A percentile compares a stretch with the other conserved stretches of the same genome.
These are phyloP conservation scores for Monilinia fructicola DNA, from an alignment of 2,329 filamentous ascomycete species.

Conservation along the genomic window DNA sequence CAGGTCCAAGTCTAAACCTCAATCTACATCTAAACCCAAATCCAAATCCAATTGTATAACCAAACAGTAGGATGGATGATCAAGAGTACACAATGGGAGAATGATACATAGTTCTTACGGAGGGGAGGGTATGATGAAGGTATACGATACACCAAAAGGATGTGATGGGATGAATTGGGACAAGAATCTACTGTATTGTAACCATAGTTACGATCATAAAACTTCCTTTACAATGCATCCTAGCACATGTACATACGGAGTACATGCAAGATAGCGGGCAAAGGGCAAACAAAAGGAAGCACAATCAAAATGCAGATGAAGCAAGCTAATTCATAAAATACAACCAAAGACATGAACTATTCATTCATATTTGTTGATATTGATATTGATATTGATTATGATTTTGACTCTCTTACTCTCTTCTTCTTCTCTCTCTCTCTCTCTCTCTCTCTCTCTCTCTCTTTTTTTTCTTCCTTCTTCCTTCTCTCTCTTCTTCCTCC, in stretches of 20 bases:
- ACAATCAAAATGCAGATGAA: neutral
- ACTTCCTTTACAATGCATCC: too few relatives aligned
- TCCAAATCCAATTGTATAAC: neutral
- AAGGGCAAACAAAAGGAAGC: neutral
- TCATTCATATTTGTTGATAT: neutral
- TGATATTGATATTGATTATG: too few relatives aligned
- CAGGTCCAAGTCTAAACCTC: neutral
- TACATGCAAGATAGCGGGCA: neutral
- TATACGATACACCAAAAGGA: constrained; percentile 13
- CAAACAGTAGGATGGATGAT: neutral
- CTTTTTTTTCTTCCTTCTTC: neutral
- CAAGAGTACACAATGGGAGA: neutral
- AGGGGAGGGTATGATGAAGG: neutral
- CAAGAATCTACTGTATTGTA: neutral
- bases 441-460: neutral
- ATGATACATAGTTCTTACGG: neutral
- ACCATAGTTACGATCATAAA: neutral
- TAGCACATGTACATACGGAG: too few relatives aligned
- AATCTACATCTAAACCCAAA: too few relatives aligned
- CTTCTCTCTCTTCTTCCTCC: neutral
- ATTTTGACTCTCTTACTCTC: neutral
- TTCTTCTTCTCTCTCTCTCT: neutral
- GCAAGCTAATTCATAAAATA: neutral
- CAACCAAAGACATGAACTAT: neutral
- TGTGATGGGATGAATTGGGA: constrained; percentile 3